These are phyloP conservation scores for Deinandra increscens DNA, from an alignment of 129 eudicot species.

Conservation along the genomic window DNA sequence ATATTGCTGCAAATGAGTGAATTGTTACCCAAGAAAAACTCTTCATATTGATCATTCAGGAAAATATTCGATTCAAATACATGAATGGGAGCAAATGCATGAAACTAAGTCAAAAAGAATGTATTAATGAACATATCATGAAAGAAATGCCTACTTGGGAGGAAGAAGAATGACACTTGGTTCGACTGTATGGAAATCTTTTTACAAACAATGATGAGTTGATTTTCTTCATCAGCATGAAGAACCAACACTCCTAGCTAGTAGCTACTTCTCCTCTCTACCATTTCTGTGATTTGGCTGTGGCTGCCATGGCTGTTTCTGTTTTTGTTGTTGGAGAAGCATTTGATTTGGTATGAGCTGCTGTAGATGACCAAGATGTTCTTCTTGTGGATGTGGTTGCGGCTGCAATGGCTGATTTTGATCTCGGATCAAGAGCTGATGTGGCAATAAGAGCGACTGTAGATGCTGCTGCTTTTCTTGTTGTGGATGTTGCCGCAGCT, in stretches of 20 bases:
- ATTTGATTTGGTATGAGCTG: neutral
- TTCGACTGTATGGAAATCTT: neutral
- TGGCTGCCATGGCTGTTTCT: neutral
- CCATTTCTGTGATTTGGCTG: slow-evolving; percentile 22
- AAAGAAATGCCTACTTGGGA: neutral
- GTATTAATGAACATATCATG: neutral
- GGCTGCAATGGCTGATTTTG: neutral
- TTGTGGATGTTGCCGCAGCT: neutral
- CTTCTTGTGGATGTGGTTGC: neutral
- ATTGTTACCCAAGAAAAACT: too few species aligned
- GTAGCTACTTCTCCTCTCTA: neutral
- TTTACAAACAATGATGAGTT: neutral
- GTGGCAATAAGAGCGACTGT: slow-evolving; percentile 3
- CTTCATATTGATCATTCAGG: neutral
- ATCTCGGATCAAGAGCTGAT: neutral
- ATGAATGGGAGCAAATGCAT: neutral
- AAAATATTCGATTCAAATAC: neutral
- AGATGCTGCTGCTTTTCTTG: slow-evolving; percentile 6
- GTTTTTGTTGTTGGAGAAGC: slow-evolving; percentile 8
- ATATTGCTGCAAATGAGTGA: too few species aligned
- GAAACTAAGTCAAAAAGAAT: neutral
- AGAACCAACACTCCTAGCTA: too few species aligned
- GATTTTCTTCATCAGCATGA: neutral
- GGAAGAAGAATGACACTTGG: neutral
- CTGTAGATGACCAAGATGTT: slow-evolving; percentile 10